Evolutionary conservation across 345 rosid species (phyloP).

Genomic region (Arabis alpina): DNA sequence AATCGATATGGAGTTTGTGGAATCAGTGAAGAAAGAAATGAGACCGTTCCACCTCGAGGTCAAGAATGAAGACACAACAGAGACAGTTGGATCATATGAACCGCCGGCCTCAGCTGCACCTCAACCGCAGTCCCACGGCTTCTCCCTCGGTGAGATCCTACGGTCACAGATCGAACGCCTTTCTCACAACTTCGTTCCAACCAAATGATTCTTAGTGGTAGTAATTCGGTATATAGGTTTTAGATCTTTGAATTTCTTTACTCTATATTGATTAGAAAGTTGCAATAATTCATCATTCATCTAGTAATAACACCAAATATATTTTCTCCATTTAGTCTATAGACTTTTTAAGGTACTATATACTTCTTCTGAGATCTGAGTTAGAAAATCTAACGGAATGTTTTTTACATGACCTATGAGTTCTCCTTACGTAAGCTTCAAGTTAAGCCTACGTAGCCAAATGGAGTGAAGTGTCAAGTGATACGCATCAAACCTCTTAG

Average conservation of each 20-base stretch:
- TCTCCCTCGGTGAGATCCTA: slow-evolving; percentile 57
- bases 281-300: slow-evolving; percentile 16
- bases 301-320: slow-evolving; percentile 25
- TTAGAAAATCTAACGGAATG: slow-evolving; percentile 13
- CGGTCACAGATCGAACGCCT: slow-evolving; percentile 55
- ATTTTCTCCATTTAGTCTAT: slow-evolving; percentile 20
- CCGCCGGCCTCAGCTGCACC: not conserved
- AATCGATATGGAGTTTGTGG: slow-evolving; percentile 63
- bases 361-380: slow-evolving; percentile 19
- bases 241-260: not conserved
- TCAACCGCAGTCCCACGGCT: slow-evolving; percentile 38
- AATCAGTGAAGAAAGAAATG: slow-evolving; percentile 69
- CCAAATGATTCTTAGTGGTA: slow-evolving; percentile 30
- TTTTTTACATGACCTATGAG: slow-evolving; percentile 8
- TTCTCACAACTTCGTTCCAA: slow-evolving; percentile 56
- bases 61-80: slow-evolving; percentile 38
- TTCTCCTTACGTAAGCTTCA: slow-evolving; percentile 44
- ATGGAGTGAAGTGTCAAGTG: slow-evolving; percentile 88
- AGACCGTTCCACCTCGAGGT: slow-evolving; percentile 59
- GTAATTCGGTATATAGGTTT: slow-evolving; percentile 7
- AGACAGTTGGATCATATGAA: slow-evolving; percentile 1
- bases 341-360: slow-evolving; percentile 15
- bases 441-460: slow-evolving; percentile 85
- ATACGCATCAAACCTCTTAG: slow-evolving; percentile 73
- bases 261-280: slow-evolving; percentile 8